Evolutionary conservation across 2,329 filamentous ascomycete genomes (phyloP), one percentile per base, ranked within the genome.

Genomic region (Penicillium oxalicum): DNA sequence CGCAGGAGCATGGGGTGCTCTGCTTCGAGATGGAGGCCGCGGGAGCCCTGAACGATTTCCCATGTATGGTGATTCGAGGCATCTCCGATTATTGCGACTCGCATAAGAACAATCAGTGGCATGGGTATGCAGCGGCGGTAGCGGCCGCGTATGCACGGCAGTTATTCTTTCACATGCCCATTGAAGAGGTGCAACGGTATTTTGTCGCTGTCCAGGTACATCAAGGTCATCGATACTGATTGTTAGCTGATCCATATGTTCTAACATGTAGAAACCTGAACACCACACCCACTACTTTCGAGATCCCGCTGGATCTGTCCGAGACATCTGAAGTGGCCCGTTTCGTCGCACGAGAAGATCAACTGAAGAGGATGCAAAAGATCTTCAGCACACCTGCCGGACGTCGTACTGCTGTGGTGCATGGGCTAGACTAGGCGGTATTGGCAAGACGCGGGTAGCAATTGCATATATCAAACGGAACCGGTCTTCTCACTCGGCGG

Each of bases 31-130:
- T 45, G 41, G 54, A 57, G 32, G 52, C 50, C 12, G 49, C 48
- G 25, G 52, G 52, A 13, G 45, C 28, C 6, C 27, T 57, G 9
- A 36, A 26, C 12, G 43, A 50, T 29, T 55, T 55, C 26, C 52
- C 44, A 25, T 56, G 49, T 25, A 36, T 59, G 9, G 49, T 56
- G 9, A 54, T 60, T 18, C 52, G 57, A 4, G 57, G 57, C n/a
- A 57, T 59, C 9, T 52, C 41, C 13, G 54, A 59, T 44, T 59
- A 58, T 44, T 53, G 47, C 26, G 57, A 59, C 32, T 58, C 53
- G 5, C 54, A 59, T 34, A 57, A 59, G 43, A 58, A 45, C 29
- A 44, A 56, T 9, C 5, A 24, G 13, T 56, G 41, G 41, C 41
- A 35, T 11, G 29, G 29, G 9, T 44, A 44, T 29, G 41, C 41